Evolutionary conservation across 2,329 filamentous ascomycete species (phyloP), one percentile per base, ranked within the genome.

Genomic region (Hypocreales sp.): DNA sequence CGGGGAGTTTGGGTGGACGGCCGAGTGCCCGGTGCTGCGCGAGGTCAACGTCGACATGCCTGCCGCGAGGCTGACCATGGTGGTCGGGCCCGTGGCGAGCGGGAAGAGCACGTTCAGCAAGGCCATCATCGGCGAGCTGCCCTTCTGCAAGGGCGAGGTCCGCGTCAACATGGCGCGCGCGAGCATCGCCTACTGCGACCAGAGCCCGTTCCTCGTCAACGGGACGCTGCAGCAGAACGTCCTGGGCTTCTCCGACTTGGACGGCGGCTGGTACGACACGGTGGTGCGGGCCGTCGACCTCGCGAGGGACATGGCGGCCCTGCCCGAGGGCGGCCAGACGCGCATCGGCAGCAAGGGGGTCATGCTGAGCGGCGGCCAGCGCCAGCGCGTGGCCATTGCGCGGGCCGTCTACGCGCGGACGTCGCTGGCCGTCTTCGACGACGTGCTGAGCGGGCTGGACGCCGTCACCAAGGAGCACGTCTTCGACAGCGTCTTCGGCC

Each of bases 321-420:
- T 61, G 0, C 46, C 50, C 0, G 38, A 46, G 2, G 54, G 55
- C 0, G 51, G 58, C 17, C 26, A 42, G 8, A 56, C 55, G 0
- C 42, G 44, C 5, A 38, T 61, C 24, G 58, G 58, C 5, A 53
- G 47, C 24, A 48, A 51, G 12, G 56, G 56, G 0, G 48, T 60
- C n/a, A 50, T 47, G 12, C 33, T 61, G 1, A 56, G 51, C 8
- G 58, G 58, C 1, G 58, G 58, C 0, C 57, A 61, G 32, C 42
- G 41, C 24, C 46, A 54, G 4, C 77, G 84, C 29, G 62, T 94
- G 35, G 84, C 81, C 9, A 61, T 94, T 27, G 86, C 86, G 21
- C 68, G 86, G 48, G 86, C 86, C 22, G 82, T 93, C 3, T 94
- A 94, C 46, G 81, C 86, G 29, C 72, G 84, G 39, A 79, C 84